Conservation (phyloP, 78 protist genomes). For the Pigoraptor vietnamica region DNA sequence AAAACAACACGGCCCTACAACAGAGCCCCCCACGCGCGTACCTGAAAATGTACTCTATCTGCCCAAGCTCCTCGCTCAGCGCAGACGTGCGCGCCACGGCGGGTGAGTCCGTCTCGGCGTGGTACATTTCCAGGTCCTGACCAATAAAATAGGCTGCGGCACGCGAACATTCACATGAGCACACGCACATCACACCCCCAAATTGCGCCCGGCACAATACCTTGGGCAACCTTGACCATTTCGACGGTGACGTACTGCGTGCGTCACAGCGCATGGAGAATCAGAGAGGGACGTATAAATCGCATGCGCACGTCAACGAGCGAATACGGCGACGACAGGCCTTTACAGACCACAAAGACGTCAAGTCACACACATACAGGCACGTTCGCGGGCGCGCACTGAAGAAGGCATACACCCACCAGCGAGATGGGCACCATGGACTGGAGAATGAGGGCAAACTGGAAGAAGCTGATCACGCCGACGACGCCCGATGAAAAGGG, state of each 20-base stretch:
- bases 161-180: neutral
- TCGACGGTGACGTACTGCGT: constrained; percentile 88
- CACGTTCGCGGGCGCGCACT: too few relatives aligned
- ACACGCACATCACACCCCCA: neutral
- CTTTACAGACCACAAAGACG: too few relatives aligned
- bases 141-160: constrained; percentile 56
- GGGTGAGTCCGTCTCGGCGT: constrained; percentile 55
- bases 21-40: neutral
- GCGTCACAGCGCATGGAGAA: too few relatives aligned
- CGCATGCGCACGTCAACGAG: too few relatives aligned
- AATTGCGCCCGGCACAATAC: too few relatives aligned
- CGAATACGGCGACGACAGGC: too few relatives aligned
- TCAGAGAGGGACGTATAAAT: too few relatives aligned
- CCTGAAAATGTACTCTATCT: constrained; percentile 38
- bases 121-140: constrained; percentile 50
- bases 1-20: too few relatives aligned
- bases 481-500: neutral
- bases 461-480: neutral
- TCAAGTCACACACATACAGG: too few relatives aligned
- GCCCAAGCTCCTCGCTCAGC: constrained; percentile 67
- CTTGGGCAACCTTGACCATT: constrained; percentile 63
- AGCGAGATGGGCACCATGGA: too few relatives aligned
- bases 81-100: constrained; percentile 57
- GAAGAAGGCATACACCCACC: too few relatives aligned
- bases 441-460: neutral